Evolutionary conservation across 352 stramenopile genomes (phyloP).

Genomic region (Hyaloperonospora arabidopsidis): DNA sequence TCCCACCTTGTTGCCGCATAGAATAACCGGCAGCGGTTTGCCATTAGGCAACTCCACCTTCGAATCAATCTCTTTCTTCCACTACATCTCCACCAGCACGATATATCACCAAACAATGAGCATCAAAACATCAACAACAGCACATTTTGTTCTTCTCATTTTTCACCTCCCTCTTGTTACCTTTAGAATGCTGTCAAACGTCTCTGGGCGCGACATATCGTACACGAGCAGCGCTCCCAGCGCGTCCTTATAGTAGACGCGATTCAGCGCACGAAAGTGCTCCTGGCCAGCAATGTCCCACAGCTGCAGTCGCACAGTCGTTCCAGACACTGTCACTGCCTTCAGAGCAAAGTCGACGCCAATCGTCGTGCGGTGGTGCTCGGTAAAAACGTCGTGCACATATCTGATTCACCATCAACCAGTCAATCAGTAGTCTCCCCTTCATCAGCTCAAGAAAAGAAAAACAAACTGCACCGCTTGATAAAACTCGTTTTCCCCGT

Average conservation of each 20-base stretch:
- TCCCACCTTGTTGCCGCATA: slow-evolving; percentile 89
- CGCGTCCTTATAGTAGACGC: slow-evolving; percentile 92
- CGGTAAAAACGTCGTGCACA: slow-evolving; percentile 87
- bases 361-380: slow-evolving; percentile 89
- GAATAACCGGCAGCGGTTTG: slow-evolving; percentile 84
- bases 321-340: slow-evolving; percentile 77
- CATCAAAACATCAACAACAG: background rate
- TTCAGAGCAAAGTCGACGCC: slow-evolving; percentile 91
- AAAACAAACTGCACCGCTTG: slow-evolving; percentile 58
- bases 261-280: slow-evolving; percentile 89
- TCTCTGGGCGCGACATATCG: slow-evolving; percentile 87
- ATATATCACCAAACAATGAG: background rate
- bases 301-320: slow-evolving; percentile 86
- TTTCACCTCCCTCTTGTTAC: slow-evolving; percentile 8
- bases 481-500: slow-evolving; percentile 92
- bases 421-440: background rate
- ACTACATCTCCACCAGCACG: slow-evolving; percentile 35
- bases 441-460: background rate
- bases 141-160: background rate
- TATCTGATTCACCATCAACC: slow-evolving; percentile 37
- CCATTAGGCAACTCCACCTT: slow-evolving; percentile 89
- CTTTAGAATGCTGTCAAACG: slow-evolving; percentile 86
- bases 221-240: slow-evolving; percentile 88
- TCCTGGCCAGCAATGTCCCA: slow-evolving; percentile 93
- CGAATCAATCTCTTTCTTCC: slow-evolving; percentile 91